These are phyloP conservation scores for Scalesia atractyloides DNA, from an alignment of 129 eudicot species.

Conservation along the genomic window DNA sequence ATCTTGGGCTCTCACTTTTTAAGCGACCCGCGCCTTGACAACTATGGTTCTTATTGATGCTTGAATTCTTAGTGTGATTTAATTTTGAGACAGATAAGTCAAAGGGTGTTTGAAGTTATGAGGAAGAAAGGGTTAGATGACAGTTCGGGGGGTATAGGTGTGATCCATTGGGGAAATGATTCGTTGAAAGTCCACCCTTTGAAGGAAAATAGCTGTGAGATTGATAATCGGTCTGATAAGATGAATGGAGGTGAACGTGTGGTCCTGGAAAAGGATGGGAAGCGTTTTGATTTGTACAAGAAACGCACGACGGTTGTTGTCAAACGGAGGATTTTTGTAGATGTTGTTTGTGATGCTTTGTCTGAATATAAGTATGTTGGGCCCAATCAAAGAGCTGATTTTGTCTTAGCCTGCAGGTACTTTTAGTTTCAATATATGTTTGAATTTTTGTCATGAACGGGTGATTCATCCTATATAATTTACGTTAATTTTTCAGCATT, in stretches of 20 bases:
- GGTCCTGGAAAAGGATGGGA: slow-evolving; percentile 33
- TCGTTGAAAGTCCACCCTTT: slow-evolving; percentile 25
- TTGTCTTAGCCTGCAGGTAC: slow-evolving; percentile 94
- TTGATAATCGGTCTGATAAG: slow-evolving; percentile 1
- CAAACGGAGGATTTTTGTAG: slow-evolving; percentile 55
- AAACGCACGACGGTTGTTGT: slow-evolving; percentile 80
- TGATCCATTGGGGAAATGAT: slow-evolving; percentile 38
- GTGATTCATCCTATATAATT: background rate
- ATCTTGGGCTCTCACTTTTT: background rate
- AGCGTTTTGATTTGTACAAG: slow-evolving; percentile 77
- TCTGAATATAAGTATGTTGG: slow-evolving; percentile 93
- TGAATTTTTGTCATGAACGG: background rate
- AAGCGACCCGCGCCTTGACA: too few relatives aligned
- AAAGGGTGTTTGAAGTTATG: slow-evolving; percentile 75
- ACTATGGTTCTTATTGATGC: too few relatives aligned
- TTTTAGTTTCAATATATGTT: background rate
- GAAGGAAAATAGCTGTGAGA: background rate
- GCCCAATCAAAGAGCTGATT: slow-evolving; percentile 92
- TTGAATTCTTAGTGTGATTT: background rate
- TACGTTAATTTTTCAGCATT: slow-evolving; percentile 44
- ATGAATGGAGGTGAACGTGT: background rate
- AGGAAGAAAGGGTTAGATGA: slow-evolving; percentile 48
- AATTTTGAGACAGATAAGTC: slow-evolving; percentile 62
- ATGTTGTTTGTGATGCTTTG: slow-evolving; percentile 82
- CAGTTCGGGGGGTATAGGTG: slow-evolving; percentile 40